These are phyloP conservation scores for Colletotrichum phormii DNA, from an alignment of 2,329 filamentous ascomycete species.

Conservation along the genomic window DNA sequence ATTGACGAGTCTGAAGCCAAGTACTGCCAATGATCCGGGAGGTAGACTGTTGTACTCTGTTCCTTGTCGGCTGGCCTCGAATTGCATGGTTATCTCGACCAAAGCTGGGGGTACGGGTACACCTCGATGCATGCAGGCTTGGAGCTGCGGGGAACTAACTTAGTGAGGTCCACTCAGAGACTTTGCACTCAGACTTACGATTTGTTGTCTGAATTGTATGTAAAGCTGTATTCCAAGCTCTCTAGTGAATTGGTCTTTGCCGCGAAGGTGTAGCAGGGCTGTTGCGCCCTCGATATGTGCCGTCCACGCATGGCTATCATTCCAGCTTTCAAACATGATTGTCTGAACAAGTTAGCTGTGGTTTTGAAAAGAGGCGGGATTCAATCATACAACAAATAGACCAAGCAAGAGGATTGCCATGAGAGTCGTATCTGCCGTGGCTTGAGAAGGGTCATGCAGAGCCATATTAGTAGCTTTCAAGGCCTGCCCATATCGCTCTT, in stretches of 20 bases:
- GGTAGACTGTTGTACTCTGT: not conserved
- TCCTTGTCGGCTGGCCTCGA: slow-evolving; percentile 4
- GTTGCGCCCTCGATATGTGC: slow-evolving; percentile 42
- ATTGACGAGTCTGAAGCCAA: slow-evolving; percentile 38
- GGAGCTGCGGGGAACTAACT: slow-evolving; percentile 17
- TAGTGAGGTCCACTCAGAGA: not conserved
- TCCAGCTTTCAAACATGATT: slow-evolving; percentile 39
- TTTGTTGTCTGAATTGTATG: slow-evolving; percentile 41
- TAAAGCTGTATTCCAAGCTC: slow-evolving; percentile 41
- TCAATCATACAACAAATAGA: slow-evolving; percentile 40
- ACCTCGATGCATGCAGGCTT: slow-evolving; percentile 39
- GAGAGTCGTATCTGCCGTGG: slow-evolving; percentile 38
- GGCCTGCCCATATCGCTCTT: slow-evolving; percentile 38
- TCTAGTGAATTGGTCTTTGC: slow-evolving; percentile 39
- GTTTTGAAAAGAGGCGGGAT: not conserved
- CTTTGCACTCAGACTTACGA: slow-evolving; percentile 38
- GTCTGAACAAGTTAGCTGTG: not conserved
- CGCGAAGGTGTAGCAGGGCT: slow-evolving; percentile 41
- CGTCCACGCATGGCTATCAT: slow-evolving; percentile 38
- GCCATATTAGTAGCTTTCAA: slow-evolving; percentile 29
- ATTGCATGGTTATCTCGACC: slow-evolving; percentile 2
- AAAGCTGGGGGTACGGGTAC: slow-evolving; percentile 30
- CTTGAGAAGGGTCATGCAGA: slow-evolving; percentile 34
- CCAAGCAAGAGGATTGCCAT: slow-evolving; percentile 42
- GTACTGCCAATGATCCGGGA: slow-evolving; percentile 20